These are phyloP conservation scores for Colletotrichum trifolii DNA, from an alignment of 2,329 filamentous ascomycete genomes.

Conservation along the genomic window DNA sequence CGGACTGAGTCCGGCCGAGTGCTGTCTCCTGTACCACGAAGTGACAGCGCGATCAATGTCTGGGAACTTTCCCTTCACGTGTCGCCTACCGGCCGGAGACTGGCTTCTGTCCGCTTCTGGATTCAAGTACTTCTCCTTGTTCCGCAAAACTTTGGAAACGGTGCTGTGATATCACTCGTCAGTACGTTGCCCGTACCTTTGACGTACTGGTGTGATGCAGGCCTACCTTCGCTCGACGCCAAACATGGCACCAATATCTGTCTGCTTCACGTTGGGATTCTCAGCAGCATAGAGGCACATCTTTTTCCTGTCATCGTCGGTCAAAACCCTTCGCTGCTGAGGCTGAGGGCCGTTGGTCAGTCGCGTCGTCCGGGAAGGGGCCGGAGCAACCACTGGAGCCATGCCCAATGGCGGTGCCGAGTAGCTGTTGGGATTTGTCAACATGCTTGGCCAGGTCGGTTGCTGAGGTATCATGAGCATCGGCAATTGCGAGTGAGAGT, in stretches of 20 bases:
- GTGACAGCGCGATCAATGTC: conserved; percentile 92
- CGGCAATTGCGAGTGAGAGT: conserved; percentile 65
- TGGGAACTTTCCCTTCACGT: conserved; percentile 81
- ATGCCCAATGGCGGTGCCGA: conserved; percentile 69
- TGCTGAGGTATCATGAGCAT: conserved; percentile 78
- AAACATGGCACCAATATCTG: conserved; percentile 94
- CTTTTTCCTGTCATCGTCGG: conserved; percentile 85
- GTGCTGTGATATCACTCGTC: conserved; percentile 70
- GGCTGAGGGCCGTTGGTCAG: conserved; percentile 59
- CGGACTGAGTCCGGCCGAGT: conserved; percentile 78
- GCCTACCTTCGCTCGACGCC: conserved; percentile 95
- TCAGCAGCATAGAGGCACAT: conserved; percentile 97
- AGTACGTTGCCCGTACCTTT: conserved; percentile 37
- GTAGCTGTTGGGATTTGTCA: conserved; percentile 77
- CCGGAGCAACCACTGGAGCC: conserved; percentile 63
- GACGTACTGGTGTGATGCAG: conserved; percentile 8
- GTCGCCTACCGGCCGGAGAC: conserved; percentile 78
- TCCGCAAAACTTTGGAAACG: conserved; percentile 95
- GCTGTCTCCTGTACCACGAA: conserved; percentile 87
- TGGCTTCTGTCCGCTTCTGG: conserved; percentile 77
- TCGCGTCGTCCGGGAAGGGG: conserved; percentile 61
- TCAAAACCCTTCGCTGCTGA: conserved; percentile 86
- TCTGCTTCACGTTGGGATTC: conserved; percentile 91
- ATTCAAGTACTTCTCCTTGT: conserved; percentile 94
- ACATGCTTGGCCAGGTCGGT: conserved; percentile 81